Conservation (phyloP, 2,329 filamentous ascomycete species). For the Akanthomyces dipterigenus region DNA sequence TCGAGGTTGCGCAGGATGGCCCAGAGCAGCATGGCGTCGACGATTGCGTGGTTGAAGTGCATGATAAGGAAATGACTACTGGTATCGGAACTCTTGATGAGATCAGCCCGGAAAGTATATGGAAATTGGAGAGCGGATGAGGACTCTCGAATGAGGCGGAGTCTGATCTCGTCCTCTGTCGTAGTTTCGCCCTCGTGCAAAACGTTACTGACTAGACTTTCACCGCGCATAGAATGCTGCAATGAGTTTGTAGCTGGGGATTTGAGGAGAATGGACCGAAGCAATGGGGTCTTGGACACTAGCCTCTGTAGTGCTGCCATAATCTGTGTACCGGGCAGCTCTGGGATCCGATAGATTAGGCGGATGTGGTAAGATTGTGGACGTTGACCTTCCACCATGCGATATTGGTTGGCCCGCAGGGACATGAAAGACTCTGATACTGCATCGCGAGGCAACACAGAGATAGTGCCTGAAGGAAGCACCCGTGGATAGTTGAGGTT, state of each 20-base stretch:
- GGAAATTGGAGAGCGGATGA: slow-evolving; percentile 13
- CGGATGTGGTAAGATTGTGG: slow-evolving; percentile 29
- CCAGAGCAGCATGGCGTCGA: slow-evolving; percentile 28
- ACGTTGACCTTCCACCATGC: slow-evolving; percentile 25
- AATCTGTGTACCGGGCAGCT: neutral
- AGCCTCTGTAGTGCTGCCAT: slow-evolving; percentile 15
- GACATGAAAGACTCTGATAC: slow-evolving; percentile 14
- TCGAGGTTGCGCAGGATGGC: slow-evolving; percentile 28
- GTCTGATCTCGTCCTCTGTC: slow-evolving; percentile 18
- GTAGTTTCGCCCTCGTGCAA: slow-evolving; percentile 19
- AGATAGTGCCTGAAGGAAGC: neutral
- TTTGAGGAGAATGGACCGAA: neutral
- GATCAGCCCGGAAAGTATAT: slow-evolving; percentile 25
- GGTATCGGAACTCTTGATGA: slow-evolving; percentile 18
- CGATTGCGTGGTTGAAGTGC: slow-evolving; percentile 29
- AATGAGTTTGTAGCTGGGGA: neutral
- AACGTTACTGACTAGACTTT: slow-evolving; percentile 20
- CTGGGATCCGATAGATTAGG: slow-evolving; percentile 24
- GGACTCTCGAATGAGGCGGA: slow-evolving; percentile 15
- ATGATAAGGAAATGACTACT: slow-evolving; percentile 20
- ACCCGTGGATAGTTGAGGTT: neutral
- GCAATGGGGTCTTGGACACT: neutral
- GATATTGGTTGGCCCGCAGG: slow-evolving; percentile 23
- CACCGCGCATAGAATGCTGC: neutral
- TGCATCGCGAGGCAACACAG: neutral